Conservation (phyloP, 2,329 filamentous ascomycete genomes). For the Penicillium paneum region DNA sequence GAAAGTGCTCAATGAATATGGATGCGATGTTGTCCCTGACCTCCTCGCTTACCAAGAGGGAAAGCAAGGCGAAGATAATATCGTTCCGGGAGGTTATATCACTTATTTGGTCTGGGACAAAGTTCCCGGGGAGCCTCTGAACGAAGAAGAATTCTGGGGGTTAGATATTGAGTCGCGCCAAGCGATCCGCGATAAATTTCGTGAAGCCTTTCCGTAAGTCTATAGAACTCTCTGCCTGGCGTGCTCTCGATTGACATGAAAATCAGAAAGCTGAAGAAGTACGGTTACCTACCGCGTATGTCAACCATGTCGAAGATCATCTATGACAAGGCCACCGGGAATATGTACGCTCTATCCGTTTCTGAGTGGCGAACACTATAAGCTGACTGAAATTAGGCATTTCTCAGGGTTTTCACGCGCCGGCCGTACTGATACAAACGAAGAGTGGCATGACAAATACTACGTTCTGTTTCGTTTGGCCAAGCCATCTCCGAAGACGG, state of each 20-base stretch:
- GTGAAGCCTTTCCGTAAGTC: neutral
- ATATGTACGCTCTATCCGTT: neutral
- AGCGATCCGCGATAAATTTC: neutral
- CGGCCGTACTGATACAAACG: neutral
- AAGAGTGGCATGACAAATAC: slow-evolving; percentile 1
- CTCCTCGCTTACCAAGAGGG: neutral
- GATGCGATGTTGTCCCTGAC: neutral
- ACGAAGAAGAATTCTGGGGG: neutral
- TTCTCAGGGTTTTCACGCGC: neutral
- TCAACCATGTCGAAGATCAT: neutral
- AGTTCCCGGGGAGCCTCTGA: neutral
- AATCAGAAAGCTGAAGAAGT: neutral
- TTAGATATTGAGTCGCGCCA: neutral
- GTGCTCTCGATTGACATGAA: neutral
- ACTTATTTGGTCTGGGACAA: neutral
- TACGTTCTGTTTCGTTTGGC: slow-evolving; percentile 4
- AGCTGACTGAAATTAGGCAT: neutral
- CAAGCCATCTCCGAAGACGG: slow-evolving; percentile 34
- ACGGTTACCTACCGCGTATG: neutral
- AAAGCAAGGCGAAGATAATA: neutral
- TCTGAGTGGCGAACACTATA: neutral
- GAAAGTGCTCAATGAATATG: neutral
- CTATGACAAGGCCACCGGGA: neutral
- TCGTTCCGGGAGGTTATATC: neutral
- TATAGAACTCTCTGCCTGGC: neutral